These are phyloP conservation scores for Helminthosporium solani DNA, from an alignment of 2,329 filamentous ascomycete genomes.

Conservation along the genomic window DNA sequence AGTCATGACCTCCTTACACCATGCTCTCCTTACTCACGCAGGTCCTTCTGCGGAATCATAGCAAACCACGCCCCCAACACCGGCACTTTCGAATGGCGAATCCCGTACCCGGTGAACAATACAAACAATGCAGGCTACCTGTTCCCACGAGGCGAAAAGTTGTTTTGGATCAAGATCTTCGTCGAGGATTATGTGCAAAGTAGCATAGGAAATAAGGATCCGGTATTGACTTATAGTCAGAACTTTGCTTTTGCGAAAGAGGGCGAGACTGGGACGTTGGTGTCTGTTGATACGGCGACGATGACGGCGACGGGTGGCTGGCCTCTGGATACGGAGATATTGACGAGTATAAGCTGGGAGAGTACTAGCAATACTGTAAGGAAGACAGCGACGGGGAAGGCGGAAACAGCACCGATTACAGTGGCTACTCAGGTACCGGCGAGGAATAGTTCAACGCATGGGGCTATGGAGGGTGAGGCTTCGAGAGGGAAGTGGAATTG, in stretches of 20 bases:
- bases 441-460: neutral
- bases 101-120: slow-evolving; percentile 9
- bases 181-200: slow-evolving; percentile 16
- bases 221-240: slow-evolving; percentile 19
- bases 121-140: slow-evolving; percentile 4
- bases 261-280: slow-evolving; percentile 5
- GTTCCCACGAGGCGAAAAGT: slow-evolving; percentile 12
- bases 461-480: neutral
- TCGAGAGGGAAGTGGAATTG: neutral
- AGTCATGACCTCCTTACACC: slow-evolving; percentile 13
- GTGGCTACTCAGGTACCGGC: neutral
- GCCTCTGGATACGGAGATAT: neutral
- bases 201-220: slow-evolving; percentile 11
- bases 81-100: slow-evolving; percentile 10
- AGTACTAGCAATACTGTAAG: neutral
- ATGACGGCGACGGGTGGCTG: neutral
- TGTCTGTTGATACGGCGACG: neutral
- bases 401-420: neutral
- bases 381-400: neutral
- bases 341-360: neutral
- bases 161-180: slow-evolving; percentile 21
- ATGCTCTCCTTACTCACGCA: slow-evolving; percentile 16
- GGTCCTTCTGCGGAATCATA: slow-evolving; percentile 21
- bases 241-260: slow-evolving; percentile 18
- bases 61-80: slow-evolving; percentile 15